Conservation (phyloP, 805 yeast genomes). For the Kodamaea leandrae region DNA sequence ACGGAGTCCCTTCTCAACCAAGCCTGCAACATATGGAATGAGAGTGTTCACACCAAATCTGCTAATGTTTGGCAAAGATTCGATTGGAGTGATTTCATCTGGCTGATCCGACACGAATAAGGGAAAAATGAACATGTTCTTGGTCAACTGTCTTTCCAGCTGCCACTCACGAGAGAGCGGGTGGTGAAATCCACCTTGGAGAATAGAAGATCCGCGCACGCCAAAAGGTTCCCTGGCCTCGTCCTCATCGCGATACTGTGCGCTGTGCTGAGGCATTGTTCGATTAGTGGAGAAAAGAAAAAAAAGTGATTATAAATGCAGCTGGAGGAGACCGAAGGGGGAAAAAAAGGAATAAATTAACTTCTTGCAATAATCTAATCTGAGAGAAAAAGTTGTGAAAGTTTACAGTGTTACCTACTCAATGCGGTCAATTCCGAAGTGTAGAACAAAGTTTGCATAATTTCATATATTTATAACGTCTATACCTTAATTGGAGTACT, state of each 20-base stretch:
- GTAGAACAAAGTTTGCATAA: too few relatives aligned
- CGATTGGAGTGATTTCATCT: slow-evolving; percentile 74
- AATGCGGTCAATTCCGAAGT: too few relatives aligned
- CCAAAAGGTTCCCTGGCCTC: slow-evolving; percentile 39
- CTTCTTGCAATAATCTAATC: too few relatives aligned
- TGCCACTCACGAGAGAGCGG: slow-evolving; percentile 92
- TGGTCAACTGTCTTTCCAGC: slow-evolving; percentile 73
- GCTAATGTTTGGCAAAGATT: slow-evolving; percentile 82
- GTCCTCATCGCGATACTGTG: slow-evolving; percentile 54
- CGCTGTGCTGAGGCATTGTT: slow-evolving; percentile 61
- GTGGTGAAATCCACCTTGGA: slow-evolving; percentile 94
- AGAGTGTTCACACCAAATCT: slow-evolving; percentile 82
- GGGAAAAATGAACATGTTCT: slow-evolving; percentile 91
- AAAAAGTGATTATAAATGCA: too few relatives aligned
- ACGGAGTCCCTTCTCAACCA: slow-evolving; percentile 77
- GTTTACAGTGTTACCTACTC: too few relatives aligned
- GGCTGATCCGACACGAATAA: slow-evolving; percentile 77
- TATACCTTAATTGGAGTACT: too few relatives aligned
- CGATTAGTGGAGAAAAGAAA: not conserved
- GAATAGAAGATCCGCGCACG: slow-evolving; percentile 66
- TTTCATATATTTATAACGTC: too few relatives aligned
- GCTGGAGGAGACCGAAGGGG: too few relatives aligned
- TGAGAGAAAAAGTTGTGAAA: too few relatives aligned
- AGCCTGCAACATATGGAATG: slow-evolving; percentile 62
- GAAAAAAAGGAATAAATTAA: too few relatives aligned